These are phyloP conservation scores for Phlyctochytrium arcticum DNA, from an alignment of 192 early-diverging fungal species.

Conservation along the genomic window DNA sequence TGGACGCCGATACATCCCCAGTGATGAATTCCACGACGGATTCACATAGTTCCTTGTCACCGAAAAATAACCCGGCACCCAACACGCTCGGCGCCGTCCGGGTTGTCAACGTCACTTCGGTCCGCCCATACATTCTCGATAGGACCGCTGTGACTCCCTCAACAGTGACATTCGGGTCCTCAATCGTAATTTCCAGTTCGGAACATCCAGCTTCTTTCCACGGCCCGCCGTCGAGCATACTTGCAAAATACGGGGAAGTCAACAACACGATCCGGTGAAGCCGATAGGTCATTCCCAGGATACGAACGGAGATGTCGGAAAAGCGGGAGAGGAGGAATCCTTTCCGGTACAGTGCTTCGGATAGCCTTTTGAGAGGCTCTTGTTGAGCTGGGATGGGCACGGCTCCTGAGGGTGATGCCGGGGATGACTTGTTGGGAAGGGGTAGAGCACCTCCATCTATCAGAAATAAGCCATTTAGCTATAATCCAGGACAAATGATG, in stretches of 20 bases:
- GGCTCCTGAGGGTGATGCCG: background rate
- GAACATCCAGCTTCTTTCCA: conserved; percentile 15
- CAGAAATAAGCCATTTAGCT: background rate
- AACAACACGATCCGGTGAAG: conserved; percentile 42
- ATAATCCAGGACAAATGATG: background rate
- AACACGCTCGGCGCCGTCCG: conserved; percentile 28
- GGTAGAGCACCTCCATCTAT: background rate
- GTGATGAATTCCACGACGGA: conserved; percentile 27
- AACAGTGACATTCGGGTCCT: conserved; percentile 35
- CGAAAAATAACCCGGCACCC: conserved; percentile 36
- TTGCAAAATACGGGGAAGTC: conserved; percentile 40
- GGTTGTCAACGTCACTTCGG: conserved; percentile 14
- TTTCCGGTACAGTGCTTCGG: conserved; percentile 22
- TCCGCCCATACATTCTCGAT: conserved; percentile 38
- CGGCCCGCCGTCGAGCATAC: conserved; percentile 26
- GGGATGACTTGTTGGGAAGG: background rate
- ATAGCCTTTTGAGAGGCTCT: background rate
- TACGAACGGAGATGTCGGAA: conserved; percentile 32
- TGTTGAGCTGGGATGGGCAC: no score
- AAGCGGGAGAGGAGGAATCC: conserved; percentile 31
- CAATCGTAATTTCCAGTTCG: conserved; percentile 26
- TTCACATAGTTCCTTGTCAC: conserved; percentile 24
- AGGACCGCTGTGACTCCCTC: conserved; percentile 35
- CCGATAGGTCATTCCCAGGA: conserved; percentile 35
- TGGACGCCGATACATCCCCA: conserved; percentile 20